Evolutionary conservation across 164 flowering plant genomes (phyloP), one percentile per base, ranked within the genome.

Genomic region (Malania oleifera): DNA sequence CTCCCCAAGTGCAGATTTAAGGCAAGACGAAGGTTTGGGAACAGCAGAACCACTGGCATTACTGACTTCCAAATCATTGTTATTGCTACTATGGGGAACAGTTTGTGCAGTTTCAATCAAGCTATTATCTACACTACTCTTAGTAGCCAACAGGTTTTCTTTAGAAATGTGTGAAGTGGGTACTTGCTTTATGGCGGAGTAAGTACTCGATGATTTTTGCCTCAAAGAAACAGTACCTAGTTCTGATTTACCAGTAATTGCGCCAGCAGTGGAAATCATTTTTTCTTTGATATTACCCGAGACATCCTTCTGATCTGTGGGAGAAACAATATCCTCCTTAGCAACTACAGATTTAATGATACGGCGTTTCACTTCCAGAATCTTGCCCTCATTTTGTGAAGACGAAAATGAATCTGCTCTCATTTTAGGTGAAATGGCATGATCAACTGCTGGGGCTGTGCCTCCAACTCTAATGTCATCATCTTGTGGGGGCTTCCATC

Each of bases 21-120:
- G 39, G 63, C 44, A 18, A 60, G 74, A 58, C 50, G 77, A 56
- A 18, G 71, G 55, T 35, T 63, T 56, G 15, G 62, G 35, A 68
- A 61, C 56, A 56, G 60, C 40, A 73, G 80, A 55, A 52, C 35
- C 60, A 58, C 24, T 12, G 23, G 47, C 63, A 22, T 62, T 39
- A 40, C 44, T 59, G 57, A 52, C 65, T 63, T 67, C 67, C 22
- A 44, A 15, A 48, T 27, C 65, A 56, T 17, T 56, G 37, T 43
- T 54, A 41, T 31, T 44, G 38, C 59, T 56, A 54, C 31, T 57
- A 19, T 23, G 46, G 27, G 37, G 34, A 22, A 19, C 38, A 41
- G 67, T 39, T 59, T 67, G 38, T 38, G 64, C 47, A 54, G 52
- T 52, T 47, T 26, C 61, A 37, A 62, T 41, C 37, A 51, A 49